These are phyloP conservation scores for Aurifilum marmelostoma DNA, from an alignment of 2,329 filamentous ascomycete genomes.

Conservation along the genomic window DNA sequence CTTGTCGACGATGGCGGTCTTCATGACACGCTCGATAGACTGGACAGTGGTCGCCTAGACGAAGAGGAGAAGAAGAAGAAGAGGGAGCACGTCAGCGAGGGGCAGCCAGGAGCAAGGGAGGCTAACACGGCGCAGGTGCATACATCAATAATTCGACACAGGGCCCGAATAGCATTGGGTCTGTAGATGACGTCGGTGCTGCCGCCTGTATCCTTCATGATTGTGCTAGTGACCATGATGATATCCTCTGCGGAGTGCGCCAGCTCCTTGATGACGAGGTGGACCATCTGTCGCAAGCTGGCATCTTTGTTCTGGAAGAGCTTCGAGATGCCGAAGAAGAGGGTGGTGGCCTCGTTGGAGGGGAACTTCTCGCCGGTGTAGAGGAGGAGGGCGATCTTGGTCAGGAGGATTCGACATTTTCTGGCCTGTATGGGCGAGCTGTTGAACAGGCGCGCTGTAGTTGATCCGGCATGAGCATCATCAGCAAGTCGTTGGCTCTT, in stretches of 20 bases:
- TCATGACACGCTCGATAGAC: constrained; percentile 97
- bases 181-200: constrained; percentile 92
- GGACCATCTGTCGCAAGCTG: constrained; percentile 97
- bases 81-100: constrained; percentile 32
- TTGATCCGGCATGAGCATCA: constrained; percentile 38
- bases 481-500: constrained; percentile 27
- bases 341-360: constrained; percentile 92
- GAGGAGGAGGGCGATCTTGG: constrained; percentile 93
- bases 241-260: constrained; percentile 95
- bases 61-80: background rate
- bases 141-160: constrained; percentile 97
- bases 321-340: constrained; percentile 99
- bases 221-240: constrained; percentile 99
- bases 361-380: constrained; percentile 98
- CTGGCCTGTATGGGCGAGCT: constrained; percentile 94
- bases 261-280: constrained; percentile 97
- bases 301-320: constrained; percentile 99
- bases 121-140: constrained; percentile 39
- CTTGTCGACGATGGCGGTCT: constrained; percentile 99
- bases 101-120: background rate
- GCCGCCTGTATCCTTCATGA: constrained; percentile 99
- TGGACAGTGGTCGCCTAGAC: constrained; percentile 88
- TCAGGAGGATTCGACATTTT: constrained; percentile 95
- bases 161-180: constrained; percentile 91
- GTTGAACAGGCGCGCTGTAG: constrained; percentile 92